Evolutionary conservation across 2,329 filamentous ascomycete genomes (phyloP), one percentile per base, ranked within the genome.

Genomic region (Sporothrix globosa): DNA sequence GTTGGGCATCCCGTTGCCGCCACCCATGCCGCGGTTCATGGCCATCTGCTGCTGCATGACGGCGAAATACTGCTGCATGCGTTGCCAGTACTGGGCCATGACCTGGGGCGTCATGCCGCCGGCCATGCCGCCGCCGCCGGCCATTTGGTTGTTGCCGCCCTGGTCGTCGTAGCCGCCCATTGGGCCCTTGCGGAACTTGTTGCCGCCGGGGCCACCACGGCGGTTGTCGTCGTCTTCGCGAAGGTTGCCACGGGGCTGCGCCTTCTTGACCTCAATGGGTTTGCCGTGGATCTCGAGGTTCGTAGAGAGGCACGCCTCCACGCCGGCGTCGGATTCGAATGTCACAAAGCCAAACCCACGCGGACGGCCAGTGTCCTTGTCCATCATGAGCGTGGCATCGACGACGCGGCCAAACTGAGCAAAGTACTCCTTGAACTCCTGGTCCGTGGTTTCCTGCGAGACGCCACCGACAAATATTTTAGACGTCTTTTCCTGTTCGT

Each of bases 401-500:
- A 99, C 91, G 24, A 99, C 96, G 72, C 95, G 90, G 39, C 96
- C 96, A 76, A 98, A 99, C 77, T 97, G 92, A 77, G 92, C 93
- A 82, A 99, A 99, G 82, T 97, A 99, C 72, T 96, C 91, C 78
- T 93, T 93, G 80, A 99, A 99, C 78, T 98, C 93, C 73, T 94
- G 90, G 77, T 99, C 96, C 0, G 93, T 97, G 0, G 95, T 96
- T 77, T 99, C 96, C 82, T 98, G 96, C 80, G 92, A 97, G 70
- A 99, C 96, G 77, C 96, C 96, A 44, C 96, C 96, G 27, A 99
- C 96, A 76, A 99, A 99, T 75, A 99, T 99, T 82, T 99, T 99
- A 81, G 92, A 96, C 0, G 96, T 99, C 79, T 96, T 94, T 79
- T 99, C 96, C 80, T 99, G 96, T 81, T 99, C 96, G 77, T 99